Percentiles rank a stretch among this genome's conserved stretches.
These are phyloP conservation scores for Malus hybrid DNA, from an alignment of 331 rosid genomes.

Conservation along the genomic window DNA sequence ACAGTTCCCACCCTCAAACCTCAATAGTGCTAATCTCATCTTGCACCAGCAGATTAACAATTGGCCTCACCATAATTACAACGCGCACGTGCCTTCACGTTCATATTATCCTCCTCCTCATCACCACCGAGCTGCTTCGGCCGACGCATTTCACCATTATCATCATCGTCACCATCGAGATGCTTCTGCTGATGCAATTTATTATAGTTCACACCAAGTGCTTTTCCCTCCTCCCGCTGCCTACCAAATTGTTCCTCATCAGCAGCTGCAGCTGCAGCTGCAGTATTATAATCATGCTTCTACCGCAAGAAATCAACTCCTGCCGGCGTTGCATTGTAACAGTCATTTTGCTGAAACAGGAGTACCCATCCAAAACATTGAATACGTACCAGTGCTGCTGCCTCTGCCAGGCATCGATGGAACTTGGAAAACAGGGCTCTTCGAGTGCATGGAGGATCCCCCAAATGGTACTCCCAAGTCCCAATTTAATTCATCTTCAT, in stretches of 20 bases:
- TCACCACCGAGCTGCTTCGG: background rate
- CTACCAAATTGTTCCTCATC: background rate
- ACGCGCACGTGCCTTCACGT: background rate
- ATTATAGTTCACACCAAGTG: background rate
- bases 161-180: background rate
- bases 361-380: conserved; percentile 1
- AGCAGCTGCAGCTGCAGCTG: background rate
- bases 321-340: background rate
- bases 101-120: background rate
- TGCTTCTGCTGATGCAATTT: background rate
- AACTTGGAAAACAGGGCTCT: conserved; percentile 5
- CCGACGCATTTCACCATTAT: background rate
- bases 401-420: background rate
- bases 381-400: background rate
- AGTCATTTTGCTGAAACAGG: conserved; percentile 1
- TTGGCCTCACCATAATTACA: background rate
- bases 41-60: background rate
- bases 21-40: background rate
- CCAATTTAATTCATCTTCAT: background rate
- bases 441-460: background rate
- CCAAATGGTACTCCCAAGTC: background rate
- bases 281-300: background rate
- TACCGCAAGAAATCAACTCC: background rate
- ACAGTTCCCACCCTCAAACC: background rate
- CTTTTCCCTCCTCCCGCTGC: conserved; percentile 8